phyloP scores from a whole-genome alignment of 306 rosid genomes.

The Hippophae tibetana region DNA sequence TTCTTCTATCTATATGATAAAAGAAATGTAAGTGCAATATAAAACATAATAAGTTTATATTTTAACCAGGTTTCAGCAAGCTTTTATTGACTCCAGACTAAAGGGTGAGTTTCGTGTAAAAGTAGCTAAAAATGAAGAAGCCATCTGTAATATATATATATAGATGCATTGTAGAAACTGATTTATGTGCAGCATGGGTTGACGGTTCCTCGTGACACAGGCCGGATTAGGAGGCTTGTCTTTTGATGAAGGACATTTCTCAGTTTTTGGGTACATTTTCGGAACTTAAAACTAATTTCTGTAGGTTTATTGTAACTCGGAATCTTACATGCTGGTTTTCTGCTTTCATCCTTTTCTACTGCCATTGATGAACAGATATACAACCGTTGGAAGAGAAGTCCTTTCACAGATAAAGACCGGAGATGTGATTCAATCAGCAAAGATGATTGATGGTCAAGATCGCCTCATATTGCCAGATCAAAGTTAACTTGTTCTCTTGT shows the following conservation, averaged over 20 bases:
- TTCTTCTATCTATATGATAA: constrained; percentile 90
- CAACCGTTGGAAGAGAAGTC: constrained; percentile 71
- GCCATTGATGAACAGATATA: constrained; percentile 41
- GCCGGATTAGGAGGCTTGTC: constrained; percentile 98
- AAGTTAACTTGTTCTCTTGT: constrained; percentile 26
- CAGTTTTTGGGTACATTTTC: constrained; percentile 70
- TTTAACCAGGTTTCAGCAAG: neutral
- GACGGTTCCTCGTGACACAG: constrained; percentile 23
- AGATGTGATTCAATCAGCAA: constrained; percentile 63
- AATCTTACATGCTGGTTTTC: neutral
- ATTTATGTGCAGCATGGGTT: neutral
- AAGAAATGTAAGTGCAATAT: constrained; percentile 52
- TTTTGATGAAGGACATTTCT: constrained; percentile 95
- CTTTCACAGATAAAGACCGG: constrained; percentile 88
- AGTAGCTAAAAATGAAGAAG: no score
- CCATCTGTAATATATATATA: neutral
- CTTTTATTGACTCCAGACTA: neutral
- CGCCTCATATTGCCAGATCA: constrained; percentile 62
- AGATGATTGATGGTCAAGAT: constrained; percentile 72
- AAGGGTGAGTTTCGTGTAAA: no score
- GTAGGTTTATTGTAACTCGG: no score
- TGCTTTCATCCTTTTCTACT: no score
- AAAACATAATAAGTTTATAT: neutral
- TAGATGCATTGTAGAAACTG: constrained; percentile 1
- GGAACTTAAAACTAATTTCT: neutral